Evolutionary conservation across 2,329 filamentous ascomycete species (phyloP), one percentile per base, ranked within the genome.

Genomic region (Neospermospora avenae): DNA sequence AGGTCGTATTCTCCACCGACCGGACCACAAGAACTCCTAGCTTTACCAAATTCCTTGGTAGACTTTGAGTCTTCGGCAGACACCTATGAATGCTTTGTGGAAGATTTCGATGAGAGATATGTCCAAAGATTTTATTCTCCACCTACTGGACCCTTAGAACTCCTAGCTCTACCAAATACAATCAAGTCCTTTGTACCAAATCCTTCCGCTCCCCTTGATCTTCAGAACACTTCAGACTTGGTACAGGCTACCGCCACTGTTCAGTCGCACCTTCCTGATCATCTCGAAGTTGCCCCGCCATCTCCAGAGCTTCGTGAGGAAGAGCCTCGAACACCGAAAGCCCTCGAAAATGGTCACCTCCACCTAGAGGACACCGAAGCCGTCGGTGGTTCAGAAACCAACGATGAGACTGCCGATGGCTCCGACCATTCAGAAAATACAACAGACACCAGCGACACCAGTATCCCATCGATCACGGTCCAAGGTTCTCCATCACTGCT

Each of bases 41-140:
- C 80, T 11, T 71, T 86, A 35, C 83, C 84, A 18, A 85, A 86
- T 20, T 62, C 61, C n/a, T 24, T 51, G 28, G n/a, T 22, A 8
- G 60, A 63, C 16, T 24, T 53, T 16, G 25, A 49, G 24, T 22
- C 24, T 10, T 34, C 37, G 22, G 14, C 16, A 14, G 34, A 42
- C 22, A 41, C 22, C 24, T 24, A 57, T 39, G 51, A 42, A 37
- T 62, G 56, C 34, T 31, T 46, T 20, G 28, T 31, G 1, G 56
- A 58, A 31, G 54, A 59, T 7, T 52, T 57, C 37, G 46, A 59
- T 22, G 44, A 53, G 18, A 48, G 20, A 13, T 46, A 39, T n/a
- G 14, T 58, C n/a, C 35, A 54, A 34, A 57, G 52, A 28, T 62
- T 56, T 31, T 57, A 53, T 49, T 31, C 52, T n/a, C 25, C 60